phyloP scores from a whole-genome alignment of 805 yeast genomes.

The Geotrichum ghanense region DNA sequence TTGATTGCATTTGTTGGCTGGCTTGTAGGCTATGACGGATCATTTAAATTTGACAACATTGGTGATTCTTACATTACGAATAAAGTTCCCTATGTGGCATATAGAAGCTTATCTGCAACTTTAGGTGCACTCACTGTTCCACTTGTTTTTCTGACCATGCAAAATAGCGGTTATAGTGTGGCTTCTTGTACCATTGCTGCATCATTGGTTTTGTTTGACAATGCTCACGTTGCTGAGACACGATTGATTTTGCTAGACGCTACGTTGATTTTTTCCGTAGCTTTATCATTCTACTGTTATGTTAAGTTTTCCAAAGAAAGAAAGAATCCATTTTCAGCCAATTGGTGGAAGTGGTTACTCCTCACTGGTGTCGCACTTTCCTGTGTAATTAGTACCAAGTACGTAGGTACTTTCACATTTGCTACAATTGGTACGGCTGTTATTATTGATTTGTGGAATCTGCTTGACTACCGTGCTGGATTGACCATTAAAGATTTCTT shows the following conservation, averaged over 20 bases:
- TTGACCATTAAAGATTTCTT: slow-evolving; percentile 38
- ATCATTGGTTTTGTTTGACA: slow-evolving; percentile 67
- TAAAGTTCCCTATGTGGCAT: slow-evolving; percentile 78
- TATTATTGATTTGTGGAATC: slow-evolving; percentile 72
- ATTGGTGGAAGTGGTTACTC: slow-evolving; percentile 85
- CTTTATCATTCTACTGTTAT: slow-evolving; percentile 65
- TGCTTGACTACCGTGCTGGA: slow-evolving; percentile 63
- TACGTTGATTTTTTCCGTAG: slow-evolving; percentile 73
- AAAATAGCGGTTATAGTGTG: slow-evolving; percentile 71
- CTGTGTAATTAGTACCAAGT: slow-evolving; percentile 88
- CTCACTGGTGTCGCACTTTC: slow-evolving; percentile 80
- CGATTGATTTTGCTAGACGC: slow-evolving; percentile 89
- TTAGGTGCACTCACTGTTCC: slow-evolving; percentile 79
- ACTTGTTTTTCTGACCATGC: slow-evolving; percentile 69
- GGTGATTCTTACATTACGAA: slow-evolving; percentile 72
- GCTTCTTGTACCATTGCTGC: slow-evolving; percentile 72
- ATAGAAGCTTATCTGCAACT: slow-evolving; percentile 68
- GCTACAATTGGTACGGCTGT: slow-evolving; percentile 83
- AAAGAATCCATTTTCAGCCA: slow-evolving; percentile 45
- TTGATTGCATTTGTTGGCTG: slow-evolving; percentile 85
- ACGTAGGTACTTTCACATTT: slow-evolving; percentile 91
- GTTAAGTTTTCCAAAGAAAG: slow-evolving; percentile 69
- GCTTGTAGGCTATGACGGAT: slow-evolving; percentile 82
- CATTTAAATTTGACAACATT: slow-evolving; percentile 80
- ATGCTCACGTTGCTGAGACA: slow-evolving; percentile 84